Evolutionary conservation across 2,329 filamentous ascomycete species (phyloP), one percentile per base, ranked within the genome.

Genomic region (Aspergillus pseudotamarii): DNA sequence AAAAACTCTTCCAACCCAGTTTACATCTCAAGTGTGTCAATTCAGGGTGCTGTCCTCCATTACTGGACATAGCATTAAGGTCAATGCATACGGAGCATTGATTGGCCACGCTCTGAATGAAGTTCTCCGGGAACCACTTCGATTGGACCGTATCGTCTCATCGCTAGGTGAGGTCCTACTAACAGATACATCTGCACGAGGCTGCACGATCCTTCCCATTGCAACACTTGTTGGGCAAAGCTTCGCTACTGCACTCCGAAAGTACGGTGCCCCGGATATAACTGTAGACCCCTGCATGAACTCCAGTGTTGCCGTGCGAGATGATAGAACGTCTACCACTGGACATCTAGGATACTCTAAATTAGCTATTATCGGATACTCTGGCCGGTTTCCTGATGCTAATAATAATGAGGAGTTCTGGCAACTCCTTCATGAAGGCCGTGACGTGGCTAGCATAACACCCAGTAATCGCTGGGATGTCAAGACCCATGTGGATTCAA

Each of bases 351-450:
- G 50, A 4, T 28, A 62, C 38, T 86, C 87, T 74, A 94, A 93
- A 77, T 86, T 96, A 66, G 93, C 93, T 62, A 93, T 96, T 66
- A 90, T 96, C 38, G 93, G 93, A 58, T 91, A 93, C 86, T 86
- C 91, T 53, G 91, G 91, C 57, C 86, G 91, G 57, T 93, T 92
- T 75, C 91, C 91, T 1, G 88, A 90, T 69, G 89, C 91, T 57
- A 89, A 87, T 19, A 90, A 84, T 71, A 85, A 88, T 64, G 89
- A 93, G 63, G 86, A 86, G 60, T 86, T 94, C 34, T 94, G 91
- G 91, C 88, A 92, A 64, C 81, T 93, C 4, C 83, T 94, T 23
- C 86, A 89, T 74, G 88, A 90, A 76, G 91, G 91, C 14, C 84
- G 92, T 9, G 91, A 93, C 75, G 90, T 92, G 36, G 89, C 92